A percentile compares a stretch with the other conserved stretches of the same genome.
phyloP scores from a whole-genome alignment of 1,284 basidiomycete species.

The Fomitopsis pinicola region DNA sequence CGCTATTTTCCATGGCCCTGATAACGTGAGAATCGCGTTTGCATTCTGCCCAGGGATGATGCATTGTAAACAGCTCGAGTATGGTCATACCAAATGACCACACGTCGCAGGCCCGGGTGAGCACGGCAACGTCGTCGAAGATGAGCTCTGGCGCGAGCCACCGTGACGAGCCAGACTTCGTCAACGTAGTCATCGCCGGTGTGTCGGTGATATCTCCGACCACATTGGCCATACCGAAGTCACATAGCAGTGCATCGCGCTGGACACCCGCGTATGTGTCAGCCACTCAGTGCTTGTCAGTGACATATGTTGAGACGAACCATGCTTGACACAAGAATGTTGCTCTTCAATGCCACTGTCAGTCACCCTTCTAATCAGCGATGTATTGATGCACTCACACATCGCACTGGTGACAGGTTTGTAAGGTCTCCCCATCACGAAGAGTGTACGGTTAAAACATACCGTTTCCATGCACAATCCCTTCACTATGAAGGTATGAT shows the following conservation, averaged over 20 bases:
- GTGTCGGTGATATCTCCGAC: constrained; percentile 49
- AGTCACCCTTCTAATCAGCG: constrained; percentile 1
- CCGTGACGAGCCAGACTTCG: constrained; percentile 40
- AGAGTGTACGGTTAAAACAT: constrained; percentile 18
- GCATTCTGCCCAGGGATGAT: constrained; percentile 42
- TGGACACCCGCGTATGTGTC: constrained; percentile 15
- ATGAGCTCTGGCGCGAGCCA: constrained; percentile 59
- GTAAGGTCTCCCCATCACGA: not conserved
- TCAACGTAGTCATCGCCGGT: constrained; percentile 38
- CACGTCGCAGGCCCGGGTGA: constrained; percentile 42
- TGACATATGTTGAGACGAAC: constrained; percentile 11
- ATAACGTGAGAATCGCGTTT: constrained; percentile 46
- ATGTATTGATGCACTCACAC: constrained; percentile 35
- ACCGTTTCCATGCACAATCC: constrained; percentile 55
- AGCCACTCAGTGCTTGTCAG: not conserved
- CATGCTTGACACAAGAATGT: constrained; percentile 45
- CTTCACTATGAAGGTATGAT: constrained; percentile 44
- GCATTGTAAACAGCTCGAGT: constrained; percentile 48
- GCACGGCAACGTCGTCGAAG: constrained; percentile 28
- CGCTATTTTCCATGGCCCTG: constrained; percentile 34
- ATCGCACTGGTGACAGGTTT: constrained; percentile 41
- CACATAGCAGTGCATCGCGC: constrained; percentile 50
- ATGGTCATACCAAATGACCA: constrained; percentile 58
- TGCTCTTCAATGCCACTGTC: constrained; percentile 33
- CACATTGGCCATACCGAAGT: constrained; percentile 60